phyloP scores from a whole-genome alignment of 2,329 filamentous ascomycete species.

The Rutstroemia sp. region DNA sequence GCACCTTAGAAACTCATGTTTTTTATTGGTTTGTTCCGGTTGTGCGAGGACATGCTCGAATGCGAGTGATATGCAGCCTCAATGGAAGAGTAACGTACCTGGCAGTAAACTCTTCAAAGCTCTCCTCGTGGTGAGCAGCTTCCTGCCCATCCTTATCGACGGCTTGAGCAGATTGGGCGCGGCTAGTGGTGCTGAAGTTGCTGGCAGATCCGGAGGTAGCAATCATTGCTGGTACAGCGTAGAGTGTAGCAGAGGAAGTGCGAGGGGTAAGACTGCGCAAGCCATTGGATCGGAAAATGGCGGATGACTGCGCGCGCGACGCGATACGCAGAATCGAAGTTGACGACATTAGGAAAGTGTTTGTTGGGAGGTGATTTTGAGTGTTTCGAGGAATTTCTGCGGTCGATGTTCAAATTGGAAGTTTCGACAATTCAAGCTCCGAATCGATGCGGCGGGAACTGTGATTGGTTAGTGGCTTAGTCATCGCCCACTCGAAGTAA shows the following conservation, averaged over 20 bases:
- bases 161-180: slow-evolving; percentile 33
- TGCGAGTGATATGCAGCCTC: slow-evolving; percentile 10
- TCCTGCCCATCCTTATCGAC: slow-evolving; percentile 46
- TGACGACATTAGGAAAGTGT: slow-evolving; percentile 51
- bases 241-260: slow-evolving; percentile 43
- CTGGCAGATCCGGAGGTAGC: slow-evolving; percentile 41
- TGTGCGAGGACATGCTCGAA: slow-evolving; percentile 19
- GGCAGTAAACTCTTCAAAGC: slow-evolving; percentile 96
- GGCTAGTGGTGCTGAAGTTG: slow-evolving; percentile 54
- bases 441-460: background rate
- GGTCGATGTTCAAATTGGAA: slow-evolving; percentile 8
- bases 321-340: slow-evolving; percentile 63
- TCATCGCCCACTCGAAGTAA: background rate
- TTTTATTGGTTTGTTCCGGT: slow-evolving; percentile 15
- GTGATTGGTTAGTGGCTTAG: slow-evolving; percentile 7
- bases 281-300: slow-evolving; percentile 57
- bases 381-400: slow-evolving; percentile 8
- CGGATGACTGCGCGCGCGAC: slow-evolving; percentile 52
- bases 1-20: slow-evolving; percentile 34
- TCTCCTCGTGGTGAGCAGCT: slow-evolving; percentile 75
- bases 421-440: slow-evolving; percentile 2
- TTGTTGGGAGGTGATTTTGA: slow-evolving; percentile 13
- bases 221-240: slow-evolving; percentile 42
- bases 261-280: slow-evolving; percentile 49
- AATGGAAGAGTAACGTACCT: slow-evolving; percentile 54